Percentiles rank a stretch among this genome's conserved stretches.
Conservation (phyloP, 2,329 filamentous ascomycete genomes). For the Botrytis squamosa region DNA sequence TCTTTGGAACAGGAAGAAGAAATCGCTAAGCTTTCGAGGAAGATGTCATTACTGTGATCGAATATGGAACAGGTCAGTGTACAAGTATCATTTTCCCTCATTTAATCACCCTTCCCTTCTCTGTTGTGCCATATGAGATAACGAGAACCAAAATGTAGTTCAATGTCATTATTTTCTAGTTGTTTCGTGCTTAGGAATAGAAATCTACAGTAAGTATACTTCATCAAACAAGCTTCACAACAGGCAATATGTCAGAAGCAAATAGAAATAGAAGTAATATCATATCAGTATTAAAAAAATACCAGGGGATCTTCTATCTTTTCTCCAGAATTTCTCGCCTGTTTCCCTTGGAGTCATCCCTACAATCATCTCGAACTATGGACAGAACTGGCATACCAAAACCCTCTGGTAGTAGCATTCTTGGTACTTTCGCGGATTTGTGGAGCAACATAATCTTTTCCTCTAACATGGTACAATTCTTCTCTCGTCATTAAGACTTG, state of each 20-base stretch:
- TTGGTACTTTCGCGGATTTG: neutral
- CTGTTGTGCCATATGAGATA: neutral
- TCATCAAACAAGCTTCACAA: neutral
- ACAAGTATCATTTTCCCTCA: neutral
- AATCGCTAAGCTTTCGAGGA: neutral
- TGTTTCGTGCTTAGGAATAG: neutral
- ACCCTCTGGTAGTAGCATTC: neutral
- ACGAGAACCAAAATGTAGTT: neutral
- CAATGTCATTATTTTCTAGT: neutral
- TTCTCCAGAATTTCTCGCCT: neutral
- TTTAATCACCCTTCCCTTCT: too few relatives aligned
- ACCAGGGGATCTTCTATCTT: neutral
- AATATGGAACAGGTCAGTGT: neutral
- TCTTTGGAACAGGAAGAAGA: neutral
- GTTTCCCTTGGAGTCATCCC: neutral
- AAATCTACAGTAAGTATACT: neutral
- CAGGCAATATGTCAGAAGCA: neutral
- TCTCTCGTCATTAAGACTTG: neutral
- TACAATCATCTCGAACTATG: neutral
- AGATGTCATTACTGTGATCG: accelerated
- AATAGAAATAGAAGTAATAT: too few relatives aligned
- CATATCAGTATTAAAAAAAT: too few relatives aligned
- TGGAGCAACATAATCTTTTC: neutral
- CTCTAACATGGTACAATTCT: neutral
- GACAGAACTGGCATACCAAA: neutral